These are phyloP conservation scores for Zygosaccharomyces kombuchaensis DNA, from an alignment of 805 yeast species.

Conservation along the genomic window DNA sequence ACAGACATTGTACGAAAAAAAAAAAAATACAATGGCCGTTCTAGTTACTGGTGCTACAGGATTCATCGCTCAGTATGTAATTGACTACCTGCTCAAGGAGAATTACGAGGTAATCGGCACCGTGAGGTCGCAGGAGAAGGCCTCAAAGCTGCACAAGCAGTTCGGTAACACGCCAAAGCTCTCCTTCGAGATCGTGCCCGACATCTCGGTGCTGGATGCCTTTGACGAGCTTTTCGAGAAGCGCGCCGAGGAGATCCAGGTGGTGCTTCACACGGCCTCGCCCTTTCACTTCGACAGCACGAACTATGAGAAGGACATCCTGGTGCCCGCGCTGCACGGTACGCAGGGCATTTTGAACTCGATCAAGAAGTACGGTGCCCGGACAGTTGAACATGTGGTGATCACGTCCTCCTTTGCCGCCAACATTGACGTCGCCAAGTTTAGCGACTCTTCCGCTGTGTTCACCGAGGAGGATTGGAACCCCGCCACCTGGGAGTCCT, in stretches of 20 bases:
- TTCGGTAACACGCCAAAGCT: slow-evolving; percentile 27
- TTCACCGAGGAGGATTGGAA: slow-evolving; percentile 40
- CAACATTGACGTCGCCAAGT: slow-evolving; percentile 28
- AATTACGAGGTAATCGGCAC: slow-evolving; percentile 48
- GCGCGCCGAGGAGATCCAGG: slow-evolving; percentile 38
- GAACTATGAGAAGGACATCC: slow-evolving; percentile 45
- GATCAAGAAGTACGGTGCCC: slow-evolving; percentile 40
- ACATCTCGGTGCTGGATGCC: slow-evolving; percentile 36
- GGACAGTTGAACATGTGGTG: slow-evolving; percentile 44
- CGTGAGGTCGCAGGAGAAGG: slow-evolving; percentile 44
- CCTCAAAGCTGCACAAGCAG: slow-evolving; percentile 34
- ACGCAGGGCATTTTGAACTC: slow-evolving; percentile 48
- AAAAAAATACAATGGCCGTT: slow-evolving; percentile 21
- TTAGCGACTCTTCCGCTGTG: slow-evolving; percentile 11
- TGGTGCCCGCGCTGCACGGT: slow-evolving; percentile 55
- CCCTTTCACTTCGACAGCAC: slow-evolving; percentile 39
- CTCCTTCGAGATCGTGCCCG: slow-evolving; percentile 34
- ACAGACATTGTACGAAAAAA: not conserved
- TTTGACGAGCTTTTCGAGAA: slow-evolving; percentile 42
- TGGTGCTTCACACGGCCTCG: slow-evolving; percentile 48
- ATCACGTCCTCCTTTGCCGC: slow-evolving; percentile 59
- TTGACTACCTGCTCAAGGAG: slow-evolving; percentile 37
- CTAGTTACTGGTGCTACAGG: slow-evolving; percentile 52
- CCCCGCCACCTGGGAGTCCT: slow-evolving; percentile 27
- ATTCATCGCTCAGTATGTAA: slow-evolving; percentile 46